phyloP scores from a whole-genome alignment of 148 eudicot genomes.

The Rhododendron williamsianum region DNA sequence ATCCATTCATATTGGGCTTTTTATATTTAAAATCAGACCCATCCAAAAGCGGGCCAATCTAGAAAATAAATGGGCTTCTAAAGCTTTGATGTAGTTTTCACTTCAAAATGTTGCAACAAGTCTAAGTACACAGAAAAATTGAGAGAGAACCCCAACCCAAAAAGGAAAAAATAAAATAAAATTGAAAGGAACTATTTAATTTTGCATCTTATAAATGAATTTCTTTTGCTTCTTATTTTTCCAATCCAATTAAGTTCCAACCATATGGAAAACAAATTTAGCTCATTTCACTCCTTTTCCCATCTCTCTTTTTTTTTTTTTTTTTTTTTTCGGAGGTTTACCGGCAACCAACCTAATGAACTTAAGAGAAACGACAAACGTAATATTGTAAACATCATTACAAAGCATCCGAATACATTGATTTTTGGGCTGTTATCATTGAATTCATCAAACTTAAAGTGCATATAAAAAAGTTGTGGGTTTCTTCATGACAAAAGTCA shows the following conservation, averaged over 20 bases:
- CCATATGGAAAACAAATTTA: background rate
- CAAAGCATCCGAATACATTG: background rate
- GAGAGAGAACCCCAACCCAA: background rate
- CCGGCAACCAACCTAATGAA: background rate
- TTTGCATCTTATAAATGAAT: background rate
- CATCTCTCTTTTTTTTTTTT: background rate
- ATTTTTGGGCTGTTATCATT: background rate
- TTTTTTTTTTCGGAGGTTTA: background rate
- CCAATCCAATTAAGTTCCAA: background rate
- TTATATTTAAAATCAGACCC: background rate
- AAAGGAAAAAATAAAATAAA: background rate
- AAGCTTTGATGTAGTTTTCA: background rate
- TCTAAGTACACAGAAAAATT: background rate
- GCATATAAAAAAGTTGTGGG: background rate
- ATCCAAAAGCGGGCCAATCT: background rate
- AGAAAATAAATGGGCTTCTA: background rate
- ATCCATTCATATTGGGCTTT: background rate
- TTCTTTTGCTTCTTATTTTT: background rate
- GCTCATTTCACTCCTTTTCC: background rate
- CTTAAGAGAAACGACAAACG: background rate
- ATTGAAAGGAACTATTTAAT: background rate
- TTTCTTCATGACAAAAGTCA: constrained; percentile 1
- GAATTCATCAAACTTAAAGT: constrained; percentile 2
- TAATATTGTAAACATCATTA: background rate
- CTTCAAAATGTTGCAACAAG: background rate